Base-by-base conservation (phyloP, 1,139 yeast species). In the Sugiyamaella japonica region DNA sequence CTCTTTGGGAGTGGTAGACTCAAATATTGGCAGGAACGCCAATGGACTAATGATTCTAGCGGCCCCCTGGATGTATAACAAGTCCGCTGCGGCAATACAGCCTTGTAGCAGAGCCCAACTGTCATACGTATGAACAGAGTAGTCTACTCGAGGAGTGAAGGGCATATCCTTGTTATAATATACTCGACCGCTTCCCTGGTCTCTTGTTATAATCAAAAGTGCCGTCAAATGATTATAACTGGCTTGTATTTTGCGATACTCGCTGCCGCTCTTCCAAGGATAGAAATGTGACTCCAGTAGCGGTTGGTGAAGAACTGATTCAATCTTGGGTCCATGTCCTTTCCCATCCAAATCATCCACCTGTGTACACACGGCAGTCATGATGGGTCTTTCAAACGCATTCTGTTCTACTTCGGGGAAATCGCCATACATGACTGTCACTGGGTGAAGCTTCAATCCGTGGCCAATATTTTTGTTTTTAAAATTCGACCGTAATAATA, bases 261-360 rank as follows among this genome's bases (percentile, higher is more conserved):
- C 69, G 41, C 68, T 70, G 42, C 79, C 73, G 8, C 71, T 65
- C 20, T 65, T 60, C 82, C 83, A 82, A 3, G 84, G 84, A 9
- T 73, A 48, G 58, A 75, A 76, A 20, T 68, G 67, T 16, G 71
- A 57, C 53, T 76, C 74, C 23, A 79, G 57, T 48, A 66, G 66
- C 1, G 85, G 86, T 10, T 75, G 69, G 61, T 80, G 82, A 42
- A 78, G 70, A 17, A 80, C 60, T 2, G 84, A 72, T 66, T 82
- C 86, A 54, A 82, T 73, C 65, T 76, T 78, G 10, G 83, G 80
- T 1, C 86, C 86, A 63, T 81, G 84, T 2, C 75, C 81, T 57
- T 75, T 70, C 1, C 85, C 85, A 63, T 82, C 85, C 37, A 80
- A 61, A 60, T 82, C 81, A 54, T 76, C 83, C 29, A 70, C 75